These are phyloP conservation scores for Aspergillus pseudoglaucus DNA, from an alignment of 2,329 filamentous ascomycete species.

Conservation along the genomic window DNA sequence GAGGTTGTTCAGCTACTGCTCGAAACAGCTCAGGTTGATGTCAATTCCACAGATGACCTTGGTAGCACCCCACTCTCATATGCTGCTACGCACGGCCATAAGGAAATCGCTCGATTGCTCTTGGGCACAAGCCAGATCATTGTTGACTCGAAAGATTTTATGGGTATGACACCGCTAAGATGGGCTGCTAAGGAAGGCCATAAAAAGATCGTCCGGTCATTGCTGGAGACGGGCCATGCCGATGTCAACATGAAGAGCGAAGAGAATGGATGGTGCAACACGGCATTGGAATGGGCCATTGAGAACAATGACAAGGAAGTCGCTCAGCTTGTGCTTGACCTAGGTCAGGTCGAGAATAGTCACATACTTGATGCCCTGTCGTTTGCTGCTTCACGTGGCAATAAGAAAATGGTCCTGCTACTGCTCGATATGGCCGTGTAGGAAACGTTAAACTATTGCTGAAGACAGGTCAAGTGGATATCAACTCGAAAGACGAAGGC, in stretches of 20 bases:
- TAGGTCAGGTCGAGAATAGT: no score
- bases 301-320: slow-evolving; percentile 7
- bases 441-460: slow-evolving; percentile 14
- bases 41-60: slow-evolving; percentile 5
- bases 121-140: slow-evolving; percentile 8
- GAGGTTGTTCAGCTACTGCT: background rate
- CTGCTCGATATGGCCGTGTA: slow-evolving; percentile 15
- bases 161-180: slow-evolving; percentile 9
- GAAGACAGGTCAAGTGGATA: background rate
- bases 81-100: slow-evolving; percentile 14
- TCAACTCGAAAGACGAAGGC: background rate
- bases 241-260: background rate
- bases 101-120: slow-evolving; percentile 14
- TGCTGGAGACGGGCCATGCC: background rate
- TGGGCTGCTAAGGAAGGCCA: slow-evolving; percentile 11
- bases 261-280: background rate
- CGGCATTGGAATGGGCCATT: background rate
- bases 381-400: background rate
- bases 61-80: slow-evolving; percentile 9
- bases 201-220: background rate
- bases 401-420: slow-evolving; percentile 10
- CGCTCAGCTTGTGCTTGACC: slow-evolving; percentile 3
- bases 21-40: slow-evolving; percentile 2
- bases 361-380: no score
- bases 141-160: slow-evolving; percentile 8